Percentiles rank a stretch among this genome's conserved stretches.
phyloP scores from a whole-genome alignment of 2,329 filamentous ascomycete genomes.

The Cadophora gregata region DNA sequence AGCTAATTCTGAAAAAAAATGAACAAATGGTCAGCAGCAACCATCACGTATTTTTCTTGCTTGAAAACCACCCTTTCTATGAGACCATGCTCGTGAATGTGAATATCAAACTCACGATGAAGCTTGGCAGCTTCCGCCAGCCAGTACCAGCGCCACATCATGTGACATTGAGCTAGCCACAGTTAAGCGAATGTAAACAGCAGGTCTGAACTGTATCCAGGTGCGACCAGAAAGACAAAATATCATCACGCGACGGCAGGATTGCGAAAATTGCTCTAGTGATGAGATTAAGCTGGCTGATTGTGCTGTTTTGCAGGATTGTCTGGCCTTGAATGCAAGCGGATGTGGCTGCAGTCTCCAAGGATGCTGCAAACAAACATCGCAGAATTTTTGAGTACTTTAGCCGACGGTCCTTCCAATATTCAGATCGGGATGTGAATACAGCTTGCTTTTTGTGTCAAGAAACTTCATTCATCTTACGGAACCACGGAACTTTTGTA shows the following conservation, averaged over 20 bases:
- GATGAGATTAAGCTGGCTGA: background rate
- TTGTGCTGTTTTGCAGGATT: background rate
- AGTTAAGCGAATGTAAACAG: background rate
- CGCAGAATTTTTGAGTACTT: background rate
- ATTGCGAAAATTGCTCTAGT: background rate
- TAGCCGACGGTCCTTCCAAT: background rate
- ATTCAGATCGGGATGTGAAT: background rate
- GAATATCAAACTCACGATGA: background rate
- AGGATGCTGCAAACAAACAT: background rate
- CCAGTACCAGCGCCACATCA: background rate
- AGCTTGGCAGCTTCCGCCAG: background rate
- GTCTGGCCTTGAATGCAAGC: background rate
- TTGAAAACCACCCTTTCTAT: background rate
- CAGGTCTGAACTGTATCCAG: background rate
- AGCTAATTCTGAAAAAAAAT: background rate
- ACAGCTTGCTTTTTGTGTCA: background rate
- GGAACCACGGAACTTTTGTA: too few relatives aligned
- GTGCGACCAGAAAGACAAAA: background rate
- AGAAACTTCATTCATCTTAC: background rate
- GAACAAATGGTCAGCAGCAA: background rate
- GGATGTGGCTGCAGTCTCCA: background rate
- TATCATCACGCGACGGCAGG: background rate
- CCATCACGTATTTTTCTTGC: background rate
- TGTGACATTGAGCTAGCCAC: background rate
- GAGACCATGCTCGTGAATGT: background rate